These are phyloP conservation scores for Xenosphaeropsis pyriputrescens DNA, from an alignment of 2,329 filamentous ascomycete genomes.

Conservation along the genomic window DNA sequence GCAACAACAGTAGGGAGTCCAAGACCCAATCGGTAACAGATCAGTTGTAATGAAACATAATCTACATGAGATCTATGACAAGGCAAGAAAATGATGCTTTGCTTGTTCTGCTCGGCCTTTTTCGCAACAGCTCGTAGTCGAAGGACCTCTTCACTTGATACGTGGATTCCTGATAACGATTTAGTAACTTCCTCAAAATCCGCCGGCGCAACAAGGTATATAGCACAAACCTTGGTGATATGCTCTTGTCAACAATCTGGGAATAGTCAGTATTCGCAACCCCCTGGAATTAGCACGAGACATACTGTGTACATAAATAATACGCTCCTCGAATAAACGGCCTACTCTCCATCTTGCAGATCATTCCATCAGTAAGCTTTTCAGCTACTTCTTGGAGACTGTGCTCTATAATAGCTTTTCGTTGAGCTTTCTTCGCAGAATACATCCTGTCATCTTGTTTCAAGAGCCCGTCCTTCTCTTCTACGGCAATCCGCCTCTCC, in stretches of 20 bases:
- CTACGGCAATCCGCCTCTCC: constrained; percentile 55
- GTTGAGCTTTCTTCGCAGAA: constrained; percentile 32
- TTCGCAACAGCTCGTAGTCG: constrained; percentile 70
- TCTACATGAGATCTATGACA: constrained; percentile 93
- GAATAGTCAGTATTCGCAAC: too few relatives aligned
- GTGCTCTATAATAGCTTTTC: constrained; percentile 51
- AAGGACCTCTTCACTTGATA: constrained; percentile 86
- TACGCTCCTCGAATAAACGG: constrained; percentile 85
- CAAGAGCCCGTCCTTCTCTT: constrained; percentile 61
- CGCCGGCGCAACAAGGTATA: too few relatives aligned
- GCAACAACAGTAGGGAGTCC: constrained; percentile 84
- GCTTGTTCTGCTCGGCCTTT: constrained; percentile 70
- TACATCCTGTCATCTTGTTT: constrained; percentile 39
- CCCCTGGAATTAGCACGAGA: too few relatives aligned
- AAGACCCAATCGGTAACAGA: constrained; percentile 86
- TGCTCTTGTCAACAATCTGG: constrained; percentile 61
- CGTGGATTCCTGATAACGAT: constrained; percentile 54
- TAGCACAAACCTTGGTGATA: constrained; percentile 66
- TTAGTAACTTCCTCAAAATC: not conserved
- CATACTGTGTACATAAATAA: constrained; percentile 62
- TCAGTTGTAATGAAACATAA: constrained; percentile 86
- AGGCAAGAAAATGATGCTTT: constrained; percentile 90
- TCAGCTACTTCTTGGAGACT: constrained; percentile 71
- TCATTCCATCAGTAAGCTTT: constrained; percentile 85
- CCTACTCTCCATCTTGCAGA: constrained; percentile 97